Percentiles rank a stretch among this genome's conserved stretches.
phyloP scores from a whole-genome alignment of 192 early-diverging fungal genomes.

The Geranomyces michiganensis region DNA sequence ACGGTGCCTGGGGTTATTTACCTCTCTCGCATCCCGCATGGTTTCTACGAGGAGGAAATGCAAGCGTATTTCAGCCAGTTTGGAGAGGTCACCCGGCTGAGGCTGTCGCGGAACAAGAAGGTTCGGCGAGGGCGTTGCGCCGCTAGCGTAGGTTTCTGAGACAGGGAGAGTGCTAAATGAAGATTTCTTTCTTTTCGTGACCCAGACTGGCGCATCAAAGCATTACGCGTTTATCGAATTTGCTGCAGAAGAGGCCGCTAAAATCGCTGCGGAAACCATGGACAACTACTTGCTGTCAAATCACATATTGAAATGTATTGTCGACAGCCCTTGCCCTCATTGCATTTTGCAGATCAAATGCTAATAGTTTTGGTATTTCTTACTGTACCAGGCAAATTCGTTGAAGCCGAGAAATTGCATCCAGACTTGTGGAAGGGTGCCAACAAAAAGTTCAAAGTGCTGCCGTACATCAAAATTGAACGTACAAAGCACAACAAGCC shows the following conservation, averaged over 20 bases:
- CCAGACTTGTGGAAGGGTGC: conserved; percentile 71
- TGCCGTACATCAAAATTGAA: conserved; percentile 64
- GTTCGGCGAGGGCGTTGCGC: no score
- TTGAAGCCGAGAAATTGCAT: conserved; percentile 75
- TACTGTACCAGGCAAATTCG: conserved; percentile 47
- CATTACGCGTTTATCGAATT: conserved; percentile 98
- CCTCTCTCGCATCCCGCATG: conserved; percentile 90
- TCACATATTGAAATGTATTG: conserved; percentile 75
- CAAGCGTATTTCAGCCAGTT: conserved; percentile 90
- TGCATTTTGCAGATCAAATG: not conserved
- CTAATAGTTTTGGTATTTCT: not conserved
- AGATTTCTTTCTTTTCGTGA: not conserved
- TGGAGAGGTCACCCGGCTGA: conserved; percentile 76
- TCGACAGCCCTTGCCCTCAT: no score
- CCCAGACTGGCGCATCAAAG: conserved; percentile 81
- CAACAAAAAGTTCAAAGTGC: conserved; percentile 67
- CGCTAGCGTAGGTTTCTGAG: no score
- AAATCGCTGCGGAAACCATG: conserved; percentile 96
- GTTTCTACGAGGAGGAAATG: conserved; percentile 96
- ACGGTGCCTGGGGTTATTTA: conserved; percentile 74
- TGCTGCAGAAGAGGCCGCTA: conserved; percentile 72
- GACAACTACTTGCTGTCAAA: conserved; percentile 89
- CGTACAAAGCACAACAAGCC: conserved; percentile 68
- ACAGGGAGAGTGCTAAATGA: not conserved
- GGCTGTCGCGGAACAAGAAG: conserved; percentile 85